Base-by-base conservation (phyloP, 2,329 filamentous ascomycete genomes). In the Corynespora cassiicola region DNA sequence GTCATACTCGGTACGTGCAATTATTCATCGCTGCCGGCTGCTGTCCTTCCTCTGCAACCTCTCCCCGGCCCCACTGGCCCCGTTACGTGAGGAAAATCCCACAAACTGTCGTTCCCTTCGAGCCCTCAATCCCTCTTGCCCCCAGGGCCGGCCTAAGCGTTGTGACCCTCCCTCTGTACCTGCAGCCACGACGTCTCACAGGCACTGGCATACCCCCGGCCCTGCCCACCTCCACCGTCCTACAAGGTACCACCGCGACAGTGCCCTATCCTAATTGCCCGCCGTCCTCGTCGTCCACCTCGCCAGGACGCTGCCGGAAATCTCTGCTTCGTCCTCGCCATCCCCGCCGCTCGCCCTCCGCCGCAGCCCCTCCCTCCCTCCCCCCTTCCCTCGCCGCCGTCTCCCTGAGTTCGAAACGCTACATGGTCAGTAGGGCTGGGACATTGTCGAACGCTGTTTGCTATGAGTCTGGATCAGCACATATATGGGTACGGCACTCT, bases 401-500 rank as follows among this genome's bases (percentile, higher is more conserved):
- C 54, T 47, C 54, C n/a, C n/a, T n/a, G n/a, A n/a, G n/a, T n/a
- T 43, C 42, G 25, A n/a, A n/a, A 34, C 47, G 45, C 56, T 64
- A 60, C 40, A 66, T 68, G 63, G 47, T 58, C 51, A 54, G 46
- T 47, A 53, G 45, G 52, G 42, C 36, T 45, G 46, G 43, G 39
- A 51, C 38, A 49, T 41, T 46, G 52, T 60, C 49, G 54, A 49
- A 64, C 47, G 45, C 45, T 52, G 49, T 50, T 55, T 65, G 66
- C 60, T 66, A 70, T 70, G 67, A 69, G 59, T 65, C 48, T 68
- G 61, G 66, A 67, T 58, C 65, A 68, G 47, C 60, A 66, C 27
- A 65, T 63, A 55, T 62, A 68, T 67, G 67, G 66, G 67, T 70
- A 70, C 39, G 65, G 41, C 30, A 30, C 48, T 52, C 47, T 46